A percentile compares a stretch with the other conserved stretches of the same genome.
Conservation (phyloP, 2,329 filamentous ascomycete species). For the Rachicladosporium sp. region DNA sequence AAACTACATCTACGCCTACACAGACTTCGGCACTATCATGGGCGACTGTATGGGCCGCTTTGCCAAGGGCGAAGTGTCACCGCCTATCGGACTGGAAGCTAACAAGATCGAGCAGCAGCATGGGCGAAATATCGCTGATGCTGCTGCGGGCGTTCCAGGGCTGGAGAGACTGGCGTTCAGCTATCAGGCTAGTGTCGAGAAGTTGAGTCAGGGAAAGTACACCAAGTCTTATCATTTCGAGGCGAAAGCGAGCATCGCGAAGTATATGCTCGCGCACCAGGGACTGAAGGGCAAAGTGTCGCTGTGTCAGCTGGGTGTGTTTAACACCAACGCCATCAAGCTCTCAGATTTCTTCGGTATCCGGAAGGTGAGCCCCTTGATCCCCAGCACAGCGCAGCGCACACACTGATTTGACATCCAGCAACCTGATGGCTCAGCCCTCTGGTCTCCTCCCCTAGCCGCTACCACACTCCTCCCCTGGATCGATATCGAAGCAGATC, state of each 20-base stretch:
- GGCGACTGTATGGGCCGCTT: conserved; percentile 3
- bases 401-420: background rate
- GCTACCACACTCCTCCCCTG: conserved; percentile 1
- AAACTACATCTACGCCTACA: conserved; percentile 24
- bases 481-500: conserved; percentile 6
- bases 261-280: conserved; percentile 5
- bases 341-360: conserved; percentile 5
- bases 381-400: too few relatives aligned
- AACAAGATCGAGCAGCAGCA: conserved; percentile 40
- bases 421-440: conserved; percentile 1
- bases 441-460: background rate
- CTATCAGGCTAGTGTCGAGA: conserved; percentile 21
- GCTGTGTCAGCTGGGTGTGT: conserved; percentile 5
- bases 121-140: conserved; percentile 44
- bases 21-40: conserved; percentile 9
- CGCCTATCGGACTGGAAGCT: conserved; percentile 25
- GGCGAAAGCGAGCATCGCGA: conserved; percentile 24
- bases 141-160: conserved; percentile 21
- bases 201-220: conserved; percentile 30
- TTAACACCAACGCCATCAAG: conserved; percentile 4
- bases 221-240: conserved; percentile 31
- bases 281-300: conserved; percentile 8
- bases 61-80: conserved; percentile 1
- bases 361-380: conserved; percentile 12
- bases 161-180: conserved; percentile 30